These are phyloP conservation scores for Calonectria pteridis DNA, from an alignment of 2,329 filamentous ascomycete genomes.

Conservation along the genomic window DNA sequence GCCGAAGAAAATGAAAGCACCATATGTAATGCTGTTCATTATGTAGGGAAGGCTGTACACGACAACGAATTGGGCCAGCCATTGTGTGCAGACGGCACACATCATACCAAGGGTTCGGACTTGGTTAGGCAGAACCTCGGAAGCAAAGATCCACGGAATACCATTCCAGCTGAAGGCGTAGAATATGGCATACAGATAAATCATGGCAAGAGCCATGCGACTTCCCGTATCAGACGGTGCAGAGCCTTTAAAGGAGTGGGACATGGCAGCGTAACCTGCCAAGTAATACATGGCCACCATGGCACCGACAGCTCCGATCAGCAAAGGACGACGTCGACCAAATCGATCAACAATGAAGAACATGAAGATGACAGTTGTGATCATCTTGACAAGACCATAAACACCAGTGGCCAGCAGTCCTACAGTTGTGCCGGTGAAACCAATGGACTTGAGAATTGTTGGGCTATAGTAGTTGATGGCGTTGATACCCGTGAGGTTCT, in stretches of 20 bases:
- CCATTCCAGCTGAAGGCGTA: constrained; percentile 44
- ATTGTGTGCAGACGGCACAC: constrained; percentile 42
- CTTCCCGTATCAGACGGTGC: constrained; percentile 29
- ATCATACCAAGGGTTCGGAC: constrained; percentile 43
- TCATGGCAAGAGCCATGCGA: constrained; percentile 43
- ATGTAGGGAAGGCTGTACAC: constrained; percentile 45
- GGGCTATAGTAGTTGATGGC: constrained; percentile 12
- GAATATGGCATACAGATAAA: constrained; percentile 41
- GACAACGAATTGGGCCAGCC: constrained; percentile 45
- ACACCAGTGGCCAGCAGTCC: constrained; percentile 53
- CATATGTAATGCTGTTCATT: constrained; percentile 31
- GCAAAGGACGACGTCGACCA: constrained; percentile 37
- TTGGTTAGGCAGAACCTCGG: constrained; percentile 32
- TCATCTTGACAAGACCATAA: constrained; percentile 50
- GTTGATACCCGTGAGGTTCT: constrained; percentile 29
- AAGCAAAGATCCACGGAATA: constrained; percentile 41
- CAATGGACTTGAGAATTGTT: constrained; percentile 1
- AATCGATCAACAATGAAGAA: constrained; percentile 38
- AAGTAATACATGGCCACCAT: constrained; percentile 51
- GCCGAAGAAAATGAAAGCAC: constrained; percentile 12
- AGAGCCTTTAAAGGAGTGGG: constrained; percentile 22
- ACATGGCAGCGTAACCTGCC: constrained; percentile 40
- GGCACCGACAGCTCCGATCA: constrained; percentile 40
- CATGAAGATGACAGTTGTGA: constrained; percentile 33
- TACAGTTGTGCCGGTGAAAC: not conserved